Evolutionary conservation across 805 yeast genomes (phyloP).

Genomic region (Cyberlindnera saturnus): DNA sequence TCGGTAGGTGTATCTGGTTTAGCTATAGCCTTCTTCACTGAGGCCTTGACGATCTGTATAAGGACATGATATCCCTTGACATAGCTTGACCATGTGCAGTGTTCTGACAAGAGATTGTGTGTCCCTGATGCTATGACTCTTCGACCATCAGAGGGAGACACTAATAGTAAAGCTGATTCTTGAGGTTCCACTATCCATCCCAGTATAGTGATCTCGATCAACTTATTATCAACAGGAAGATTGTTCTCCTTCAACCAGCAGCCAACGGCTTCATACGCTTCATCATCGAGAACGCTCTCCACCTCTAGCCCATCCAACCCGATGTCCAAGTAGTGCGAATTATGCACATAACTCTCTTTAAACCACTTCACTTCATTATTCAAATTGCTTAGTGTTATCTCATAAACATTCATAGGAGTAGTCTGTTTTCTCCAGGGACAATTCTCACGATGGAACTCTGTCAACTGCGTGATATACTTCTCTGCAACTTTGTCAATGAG

Average conservation of each 20-base stretch:
- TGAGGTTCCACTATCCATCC: conserved; percentile 33
- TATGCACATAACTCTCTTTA: conserved; percentile 6
- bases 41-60: conserved; percentile 5
- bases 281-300: conserved; percentile 1
- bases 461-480: conserved; percentile 10
- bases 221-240: conserved; percentile 5
- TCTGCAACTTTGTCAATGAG: conserved; percentile 7
- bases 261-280: background rate
- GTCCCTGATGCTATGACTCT: conserved; percentile 24
- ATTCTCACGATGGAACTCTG: conserved; percentile 12
- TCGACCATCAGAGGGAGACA: conserved; percentile 31
- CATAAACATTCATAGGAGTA: conserved; percentile 15
- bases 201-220: conserved; percentile 22
- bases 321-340: background rate
- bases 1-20: no score
- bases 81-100: conserved; percentile 33
- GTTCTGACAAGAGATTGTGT: conserved; percentile 29
- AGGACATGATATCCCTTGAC: conserved; percentile 18
- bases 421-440: conserved; percentile 21
- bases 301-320: conserved; percentile 1
- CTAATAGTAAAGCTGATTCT: conserved; percentile 22
- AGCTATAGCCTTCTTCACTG: background rate
- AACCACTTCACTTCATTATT: conserved; percentile 6
- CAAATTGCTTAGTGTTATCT: conserved; percentile 6
- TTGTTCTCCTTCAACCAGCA: conserved; percentile 10